Evolutionary conservation across 305 asterid genomes (phyloP), one percentile per base, ranked within the genome.

Genomic region (Solanum hybrid): DNA sequence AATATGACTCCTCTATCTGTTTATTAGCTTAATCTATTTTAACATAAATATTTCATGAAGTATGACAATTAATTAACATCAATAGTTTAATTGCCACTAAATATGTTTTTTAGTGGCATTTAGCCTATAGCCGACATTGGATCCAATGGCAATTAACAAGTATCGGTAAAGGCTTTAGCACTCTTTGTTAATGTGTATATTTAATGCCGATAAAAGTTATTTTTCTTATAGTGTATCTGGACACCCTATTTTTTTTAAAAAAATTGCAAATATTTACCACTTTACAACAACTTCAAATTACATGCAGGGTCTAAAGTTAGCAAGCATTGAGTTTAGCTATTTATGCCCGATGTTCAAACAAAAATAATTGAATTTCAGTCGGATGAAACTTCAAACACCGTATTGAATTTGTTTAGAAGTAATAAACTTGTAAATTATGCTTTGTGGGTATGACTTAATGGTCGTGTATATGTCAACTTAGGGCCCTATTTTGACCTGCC

Each of bases 161-260:
- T 42, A 6, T 42, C 6, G 6, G 56, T 42, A 42, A 42, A 42
- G 17, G 0, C 56, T 42, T 42, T 42, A 42, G 6, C 56, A 0
- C 6, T 42, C 6, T 42, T 42, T 42, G 51, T 40, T 4, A 40
- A 40, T 42, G 15, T 12, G 56, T 1, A 42, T 42, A 42, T 42
- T 42, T 42, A 42, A 42, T 0, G 17, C 6, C 15, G 56, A 0
- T 42, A 42, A 42, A 42, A 42, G 0, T 42, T 42, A 0, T 42
- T 42, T 42, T 42, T 42, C 2, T 42, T 42, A 0, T 42, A 42
- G 17, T 42, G 56, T 12, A 42, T 42, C 19, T 0, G 13, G 29
- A n/a, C 29, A 66, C 29, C 73, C 14, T 22, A 29, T 29, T 29
- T 29, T 1, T 29, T 29, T 29, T 29, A 29, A 2, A 11, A n/a